Evolutionary conservation across 2,329 filamentous ascomycete species (phyloP).

Genomic region (Pseudogymnoascus sp.): DNA sequence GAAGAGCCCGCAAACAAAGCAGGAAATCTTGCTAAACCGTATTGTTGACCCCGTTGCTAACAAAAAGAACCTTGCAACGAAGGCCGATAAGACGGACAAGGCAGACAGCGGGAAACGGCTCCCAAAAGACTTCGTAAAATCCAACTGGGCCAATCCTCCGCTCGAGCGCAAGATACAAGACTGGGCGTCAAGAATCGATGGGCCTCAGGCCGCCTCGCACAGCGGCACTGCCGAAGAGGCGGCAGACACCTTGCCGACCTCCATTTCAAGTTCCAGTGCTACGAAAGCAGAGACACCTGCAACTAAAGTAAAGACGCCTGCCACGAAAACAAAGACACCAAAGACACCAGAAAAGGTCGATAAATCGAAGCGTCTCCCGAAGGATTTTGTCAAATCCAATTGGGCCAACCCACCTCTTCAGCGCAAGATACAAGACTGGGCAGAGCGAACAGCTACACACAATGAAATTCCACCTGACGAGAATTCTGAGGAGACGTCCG

Average conservation of each 20-base stretch:
- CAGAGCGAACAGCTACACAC: slow-evolving; percentile 23
- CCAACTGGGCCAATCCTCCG: slow-evolving; percentile 44
- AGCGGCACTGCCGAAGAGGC: not conserved
- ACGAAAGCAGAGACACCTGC: not conserved
- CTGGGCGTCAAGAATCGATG: slow-evolving; percentile 39
- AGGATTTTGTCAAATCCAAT: slow-evolving; percentile 47
- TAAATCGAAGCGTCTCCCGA: slow-evolving; percentile 40
- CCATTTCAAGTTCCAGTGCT: not conserved
- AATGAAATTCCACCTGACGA: not conserved
- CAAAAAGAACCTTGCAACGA: not conserved
- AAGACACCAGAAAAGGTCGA: slow-evolving; percentile 35
- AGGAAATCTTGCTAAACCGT: not conserved
- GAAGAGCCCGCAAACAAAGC: slow-evolving; percentile 3
- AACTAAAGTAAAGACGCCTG: slow-evolving; percentile 12
- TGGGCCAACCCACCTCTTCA: slow-evolving; percentile 46
- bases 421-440: slow-evolving; percentile 56
- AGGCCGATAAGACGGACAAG: not conserved
- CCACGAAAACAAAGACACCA: slow-evolving; percentile 37
- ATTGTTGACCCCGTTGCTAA: not conserved
- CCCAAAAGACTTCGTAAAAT: slow-evolving; percentile 37
- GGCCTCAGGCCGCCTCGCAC: not conserved
- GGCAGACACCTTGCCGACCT: not conserved
- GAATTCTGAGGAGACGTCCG: not conserved
- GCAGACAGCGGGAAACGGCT: not conserved
- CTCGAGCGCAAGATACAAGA: slow-evolving; percentile 52